Base-by-base conservation (phyloP, 208 protist species). In the Herpetomonas tarakana region DNA sequence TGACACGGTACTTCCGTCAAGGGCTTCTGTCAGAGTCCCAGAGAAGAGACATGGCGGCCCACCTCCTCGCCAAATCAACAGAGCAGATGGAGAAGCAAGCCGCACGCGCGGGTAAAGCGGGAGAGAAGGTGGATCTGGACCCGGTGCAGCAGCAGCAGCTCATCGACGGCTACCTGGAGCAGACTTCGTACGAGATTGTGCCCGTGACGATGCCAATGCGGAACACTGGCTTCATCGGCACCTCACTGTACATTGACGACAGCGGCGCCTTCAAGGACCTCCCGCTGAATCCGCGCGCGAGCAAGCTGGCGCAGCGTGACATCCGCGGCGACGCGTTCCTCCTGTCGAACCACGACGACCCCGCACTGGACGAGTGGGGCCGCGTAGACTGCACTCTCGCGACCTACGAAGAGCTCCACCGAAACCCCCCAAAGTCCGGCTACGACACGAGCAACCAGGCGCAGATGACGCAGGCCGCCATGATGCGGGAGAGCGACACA, bases 161-260 rank as follows among this genome's bases (percentile, higher is more conserved):
- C 53, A 86, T 88, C 55, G 71, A 78, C 22, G 61, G 84, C 29
- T 93, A 86, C 58, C 74, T 93, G 22, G 81, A 91, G 26, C 68
- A 88, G 38, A 77, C 71, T 16, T 87, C 82, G 16, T 93, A 84
- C 57, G 87, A 96, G 52, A 93, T 96, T 52, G 78, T 96, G 22
- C 91, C 91, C 3, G 66, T 96, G 50, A 75, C 81, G 25, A 92
- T 93, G 86, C 91, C 91, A 38, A 83, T 66, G 41, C 68, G 74
- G 28, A 58, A 60, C n/a, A 91, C 80, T 19, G 57, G 77, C 38
- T 96, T 81, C 58, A 80, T 93, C 14, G 90, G 84, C 27, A 88
- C 78, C 19, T 92, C 84, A 19, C 77, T 96, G 19, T 96, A 96
- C 66, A 92, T 96, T 67, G 90, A 96, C 70, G 84, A 93, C 53